Evolutionary conservation across 352 stramenopile genomes (phyloP), one percentile per base, ranked within the genome.

Genomic region (Pseudoperonospora humuli): DNA sequence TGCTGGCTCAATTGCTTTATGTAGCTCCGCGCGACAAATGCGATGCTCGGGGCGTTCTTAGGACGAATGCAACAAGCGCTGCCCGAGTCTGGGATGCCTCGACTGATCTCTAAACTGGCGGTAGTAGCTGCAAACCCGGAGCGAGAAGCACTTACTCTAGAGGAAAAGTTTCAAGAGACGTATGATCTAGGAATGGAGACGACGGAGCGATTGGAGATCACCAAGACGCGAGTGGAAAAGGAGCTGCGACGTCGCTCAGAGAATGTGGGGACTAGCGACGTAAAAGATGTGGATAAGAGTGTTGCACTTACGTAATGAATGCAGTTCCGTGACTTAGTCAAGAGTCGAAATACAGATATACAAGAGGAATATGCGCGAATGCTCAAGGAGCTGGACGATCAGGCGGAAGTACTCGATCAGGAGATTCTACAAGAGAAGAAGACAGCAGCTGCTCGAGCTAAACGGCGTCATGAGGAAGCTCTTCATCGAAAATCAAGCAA

Each of bases 361-460:
- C 76, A 87, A 56, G 73, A 86, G 23, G 70, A 84, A 43, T 88
- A 84, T 36, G 66, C 71, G 33, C 73, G 73, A 10, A 84, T 88
- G 70, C 60, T 86, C 7, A 75, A 75, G 41, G 71, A 86, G 32
- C 50, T 86, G 25, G 76, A 88, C 13, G 75, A 87, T 40, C 72
- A 85, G 42, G 63, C 58, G 1, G 70, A 70, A 28, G 47, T 45
- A 23, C 57, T 87, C 18, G 48, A 57, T 34, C 39, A 84, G 50
- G 64, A 81, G 49, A 87, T 84, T 25, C 54, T 50, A 7, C 53
- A 65, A 11, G 67, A 74, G 33, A 57, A 31, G 24, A 39, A 61
- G 2, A 17, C 52, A 4, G 61, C 61, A 25, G 41, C 39, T 13
- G 34, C 48, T 4, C 42, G 52, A 39, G 50, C 46, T 19, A 80